Percentiles rank a stretch among this genome's conserved stretches.
Evolutionary conservation across 2,329 filamentous ascomycete species (phyloP).

Genomic region (Parafenestella ontariensis): DNA sequence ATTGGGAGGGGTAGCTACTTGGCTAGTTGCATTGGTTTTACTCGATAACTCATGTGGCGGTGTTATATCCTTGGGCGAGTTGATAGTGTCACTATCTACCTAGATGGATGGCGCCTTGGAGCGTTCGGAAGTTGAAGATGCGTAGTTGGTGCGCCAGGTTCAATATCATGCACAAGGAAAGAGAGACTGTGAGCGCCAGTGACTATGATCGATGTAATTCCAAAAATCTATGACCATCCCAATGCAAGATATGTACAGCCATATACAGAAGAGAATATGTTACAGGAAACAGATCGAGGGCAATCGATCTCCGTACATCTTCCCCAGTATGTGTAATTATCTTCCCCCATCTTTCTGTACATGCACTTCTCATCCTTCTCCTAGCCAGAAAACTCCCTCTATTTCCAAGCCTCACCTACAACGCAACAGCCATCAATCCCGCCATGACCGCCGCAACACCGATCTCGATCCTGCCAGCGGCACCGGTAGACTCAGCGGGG

Average conservation of each 20-base stretch:
- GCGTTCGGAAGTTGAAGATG: background rate
- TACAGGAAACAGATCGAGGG: background rate
- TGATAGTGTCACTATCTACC: no score
- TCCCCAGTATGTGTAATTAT: background rate
- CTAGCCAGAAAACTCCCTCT: background rate
- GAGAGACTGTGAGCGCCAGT: background rate
- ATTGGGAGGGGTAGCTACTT: no score
- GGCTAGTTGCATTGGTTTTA: no score
- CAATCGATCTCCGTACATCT: background rate
- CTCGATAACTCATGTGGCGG: no score
- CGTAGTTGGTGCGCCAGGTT: no score
- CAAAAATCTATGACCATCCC: background rate
- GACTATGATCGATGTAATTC: background rate
- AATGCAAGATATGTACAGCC: background rate
- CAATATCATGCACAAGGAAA: background rate
- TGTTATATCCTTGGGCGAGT: no score
- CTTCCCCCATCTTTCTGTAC: background rate
- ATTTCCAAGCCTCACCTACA: slow-evolving; percentile 22
- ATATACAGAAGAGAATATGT: background rate
- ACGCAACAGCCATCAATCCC: slow-evolving; percentile 32
- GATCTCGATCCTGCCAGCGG: slow-evolving; percentile 32
- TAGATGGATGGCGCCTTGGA: background rate
- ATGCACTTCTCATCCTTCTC: background rate
- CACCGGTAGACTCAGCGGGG: slow-evolving; percentile 22
- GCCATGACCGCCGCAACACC: slow-evolving; percentile 33